A percentile compares a stretch with the other conserved stretches of the same genome.
phyloP scores from a whole-genome alignment of 2,329 filamentous ascomycete species.

The Tolypocladium paradoxum region DNA sequence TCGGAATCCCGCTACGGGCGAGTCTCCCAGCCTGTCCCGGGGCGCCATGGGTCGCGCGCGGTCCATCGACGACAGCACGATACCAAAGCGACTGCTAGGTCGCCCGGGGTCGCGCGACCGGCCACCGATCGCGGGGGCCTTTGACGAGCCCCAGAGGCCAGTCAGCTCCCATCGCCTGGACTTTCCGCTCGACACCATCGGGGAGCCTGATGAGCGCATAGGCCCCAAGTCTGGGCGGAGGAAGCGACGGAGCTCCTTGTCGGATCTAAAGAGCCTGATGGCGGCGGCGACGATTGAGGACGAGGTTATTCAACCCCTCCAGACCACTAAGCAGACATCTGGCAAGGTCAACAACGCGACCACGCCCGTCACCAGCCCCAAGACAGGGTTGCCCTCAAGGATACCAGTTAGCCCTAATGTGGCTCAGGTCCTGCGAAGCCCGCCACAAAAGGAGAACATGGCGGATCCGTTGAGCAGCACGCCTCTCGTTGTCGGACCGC shows the following conservation, averaged over 20 bases:
- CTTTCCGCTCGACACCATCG: conserved; percentile 47
- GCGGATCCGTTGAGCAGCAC: conserved; percentile 11
- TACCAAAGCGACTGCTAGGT: conserved; percentile 23
- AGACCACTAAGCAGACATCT: conserved; percentile 41
- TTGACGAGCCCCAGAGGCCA: conserved; percentile 47
- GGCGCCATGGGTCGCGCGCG: conserved; percentile 58
- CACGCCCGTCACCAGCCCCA: conserved; percentile 24
- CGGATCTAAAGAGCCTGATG: conserved; percentile 67
- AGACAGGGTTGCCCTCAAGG: conserved; percentile 33
- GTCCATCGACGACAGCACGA: conserved; percentile 61
- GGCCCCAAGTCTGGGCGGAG: conserved; percentile 43
- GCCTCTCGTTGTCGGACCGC: conserved; percentile 1
- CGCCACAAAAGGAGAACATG: conserved; percentile 36
- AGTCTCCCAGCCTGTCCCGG: conserved; percentile 54
- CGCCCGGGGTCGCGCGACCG: conserved; percentile 48
- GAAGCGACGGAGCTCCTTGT: conserved; percentile 84
- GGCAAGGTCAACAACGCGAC: conserved; percentile 41
- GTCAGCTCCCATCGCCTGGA: conserved; percentile 46
- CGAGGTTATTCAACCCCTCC: conserved; percentile 34
- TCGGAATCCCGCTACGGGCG: conserved; percentile 48
- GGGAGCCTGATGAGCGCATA: conserved; percentile 38
- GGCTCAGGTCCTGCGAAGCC: conserved; percentile 25
- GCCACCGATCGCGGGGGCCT: conserved; percentile 50
- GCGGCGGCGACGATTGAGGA: conserved; percentile 42
- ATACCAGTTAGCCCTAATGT: conserved; percentile 39